phyloP scores from a whole-genome alignment of 2,329 filamentous ascomycete species.

The Epichloe glyceriae region DNA sequence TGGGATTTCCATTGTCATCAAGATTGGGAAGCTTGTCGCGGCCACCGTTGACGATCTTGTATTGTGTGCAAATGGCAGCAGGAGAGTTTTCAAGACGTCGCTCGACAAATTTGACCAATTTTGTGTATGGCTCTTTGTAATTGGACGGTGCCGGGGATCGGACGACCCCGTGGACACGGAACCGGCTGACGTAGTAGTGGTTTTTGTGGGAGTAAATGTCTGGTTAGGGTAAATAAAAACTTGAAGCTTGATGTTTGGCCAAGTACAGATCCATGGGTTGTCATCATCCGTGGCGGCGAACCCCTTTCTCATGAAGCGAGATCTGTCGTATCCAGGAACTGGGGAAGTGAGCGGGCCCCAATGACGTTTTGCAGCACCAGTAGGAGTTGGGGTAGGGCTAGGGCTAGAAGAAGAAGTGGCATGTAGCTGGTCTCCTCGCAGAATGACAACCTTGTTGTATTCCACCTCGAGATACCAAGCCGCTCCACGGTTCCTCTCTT shows the following conservation, averaged over 20 bases:
- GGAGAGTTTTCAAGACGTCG: constrained; percentile 26
- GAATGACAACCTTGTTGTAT: constrained; percentile 44
- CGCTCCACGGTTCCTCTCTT: constrained; percentile 34
- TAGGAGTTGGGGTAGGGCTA: constrained; percentile 5
- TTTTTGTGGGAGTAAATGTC: constrained; percentile 27
- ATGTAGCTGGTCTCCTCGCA: constrained; percentile 28
- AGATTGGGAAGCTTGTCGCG: constrained; percentile 21
- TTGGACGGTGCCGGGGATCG: constrained; percentile 1
- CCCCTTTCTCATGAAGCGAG: constrained; percentile 12
- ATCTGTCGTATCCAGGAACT: constrained; percentile 13
- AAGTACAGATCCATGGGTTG: constrained; percentile 45
- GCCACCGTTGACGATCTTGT: constrained; percentile 29
- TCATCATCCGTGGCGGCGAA: constrained; percentile 30
- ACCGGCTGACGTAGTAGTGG: constrained; percentile 3
- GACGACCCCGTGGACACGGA: background rate
- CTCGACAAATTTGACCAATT: constrained; percentile 42
- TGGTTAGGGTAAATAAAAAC: constrained; percentile 44
- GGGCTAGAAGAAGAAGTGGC: background rate
- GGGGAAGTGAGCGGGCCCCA: constrained; percentile 9
- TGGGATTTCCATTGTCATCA: constrained; percentile 21
- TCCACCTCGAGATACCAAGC: constrained; percentile 40
- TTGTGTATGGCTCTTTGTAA: constrained; percentile 30
- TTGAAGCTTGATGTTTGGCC: constrained; percentile 42
- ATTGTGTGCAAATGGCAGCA: constrained; percentile 34
- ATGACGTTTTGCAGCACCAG: constrained; percentile 15